Base-by-base conservation (phyloP, 2,329 filamentous ascomycete genomes). In the Bipolaris zeicola region DNA sequence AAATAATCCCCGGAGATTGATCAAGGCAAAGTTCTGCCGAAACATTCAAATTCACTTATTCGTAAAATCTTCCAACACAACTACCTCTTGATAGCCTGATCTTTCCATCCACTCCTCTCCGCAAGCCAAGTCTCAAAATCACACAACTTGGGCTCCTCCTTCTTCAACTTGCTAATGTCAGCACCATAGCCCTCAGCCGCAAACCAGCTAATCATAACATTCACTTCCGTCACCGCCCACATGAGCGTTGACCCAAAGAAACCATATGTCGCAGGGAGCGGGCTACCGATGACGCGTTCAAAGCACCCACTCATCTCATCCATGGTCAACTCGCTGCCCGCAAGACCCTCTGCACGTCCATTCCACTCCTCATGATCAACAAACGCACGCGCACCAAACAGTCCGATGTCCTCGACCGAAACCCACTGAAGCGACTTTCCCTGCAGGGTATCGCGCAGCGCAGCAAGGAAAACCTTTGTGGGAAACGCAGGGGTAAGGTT, bases 171-270 rank as follows among this genome's bases (percentile, higher is more conserved):
- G 20, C 58, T 34, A 50, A 85, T 75, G 66, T 85, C 78, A 5
- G 76, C 80, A 6, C 72, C 73, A 63, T 79, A 85, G 0, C 81
- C 82, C 20, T 78, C 75, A 6, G 77, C 72, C 44, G 71, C 70
- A 55, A 84, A 84, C 82, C 82, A 85, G n/a, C 73, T 70, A 43
- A 81, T 78, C 81, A 83, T 83, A 8, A 71, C 41, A 6, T 76
- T 77, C 36, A 82, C 33, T 52, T 83, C 81, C 13, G 75, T 76
- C 13, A 81, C 66, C 34, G 71, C 63, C 62, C 70, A 78, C 72
- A 80, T 72, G 16, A 84, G 62, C 14, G 71, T 65, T 3, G 64
- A 70, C 0, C 72, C 76, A 8, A 84, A 57, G 18, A 81, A 66
- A 3, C 71, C 63, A 52, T 77, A 84, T 0, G 77, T 79, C 26